Percentiles rank a stretch among this genome's conserved stretches.
These are phyloP conservation scores for Phytophthora pseudosyringae DNA, from an alignment of 352 stramenopile genomes.

Conservation along the genomic window DNA sequence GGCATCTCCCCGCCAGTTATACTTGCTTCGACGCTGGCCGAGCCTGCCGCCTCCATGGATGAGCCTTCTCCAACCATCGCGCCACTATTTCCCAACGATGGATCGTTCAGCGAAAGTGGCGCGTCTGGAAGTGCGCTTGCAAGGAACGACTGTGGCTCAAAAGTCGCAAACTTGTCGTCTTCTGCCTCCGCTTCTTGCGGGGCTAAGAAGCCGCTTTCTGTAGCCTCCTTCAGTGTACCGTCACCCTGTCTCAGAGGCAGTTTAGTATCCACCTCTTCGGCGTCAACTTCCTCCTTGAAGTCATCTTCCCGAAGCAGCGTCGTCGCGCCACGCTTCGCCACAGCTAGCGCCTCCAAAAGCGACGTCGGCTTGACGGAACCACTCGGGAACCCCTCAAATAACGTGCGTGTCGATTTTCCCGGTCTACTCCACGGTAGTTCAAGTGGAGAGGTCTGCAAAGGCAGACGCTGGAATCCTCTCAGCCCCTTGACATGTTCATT, in stretches of 20 bases:
- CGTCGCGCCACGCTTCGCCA: conserved; percentile 14
- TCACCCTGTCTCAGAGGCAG: background rate
- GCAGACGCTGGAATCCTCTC: conserved; percentile 57
- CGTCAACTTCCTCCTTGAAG: conserved; percentile 28
- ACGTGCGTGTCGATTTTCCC: background rate
- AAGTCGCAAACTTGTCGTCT: conserved; percentile 21
- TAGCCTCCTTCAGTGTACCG: background rate
- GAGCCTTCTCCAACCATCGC: background rate
- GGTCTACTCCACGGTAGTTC: conserved; percentile 45
- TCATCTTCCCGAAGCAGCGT: conserved; percentile 34
- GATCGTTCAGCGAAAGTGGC: conserved; percentile 11
- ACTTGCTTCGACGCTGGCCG: conserved; percentile 12
- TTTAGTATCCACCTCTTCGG: background rate
- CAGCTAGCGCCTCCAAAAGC: conserved; percentile 49
- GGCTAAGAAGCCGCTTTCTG: conserved; percentile 9
- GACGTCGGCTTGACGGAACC: conserved; percentile 36
- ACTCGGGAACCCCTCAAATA: conserved; percentile 50
- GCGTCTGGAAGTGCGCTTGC: conserved; percentile 21
- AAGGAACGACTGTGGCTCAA: conserved; percentile 21
- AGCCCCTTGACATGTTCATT: conserved; percentile 42
- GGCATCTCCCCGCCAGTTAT: background rate
- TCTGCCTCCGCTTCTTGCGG: conserved; percentile 20
- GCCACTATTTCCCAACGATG: background rate
- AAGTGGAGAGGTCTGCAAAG: conserved; percentile 47
- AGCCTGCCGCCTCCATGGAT: conserved; percentile 3